phyloP scores from a whole-genome alignment of 2,329 filamentous ascomycete species.

The Pseudocercospora vitis region DNA sequence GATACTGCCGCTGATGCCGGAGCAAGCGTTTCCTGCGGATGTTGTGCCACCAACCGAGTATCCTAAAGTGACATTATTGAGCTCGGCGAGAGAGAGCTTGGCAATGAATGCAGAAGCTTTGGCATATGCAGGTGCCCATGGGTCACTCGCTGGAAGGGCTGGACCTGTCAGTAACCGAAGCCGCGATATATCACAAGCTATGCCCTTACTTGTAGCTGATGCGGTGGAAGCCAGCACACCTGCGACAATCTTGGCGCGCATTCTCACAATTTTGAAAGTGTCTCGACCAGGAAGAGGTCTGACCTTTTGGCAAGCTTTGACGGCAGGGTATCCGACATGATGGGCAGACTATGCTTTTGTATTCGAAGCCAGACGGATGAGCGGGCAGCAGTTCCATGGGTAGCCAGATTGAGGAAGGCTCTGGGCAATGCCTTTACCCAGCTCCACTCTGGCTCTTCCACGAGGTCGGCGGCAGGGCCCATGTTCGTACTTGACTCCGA shows the following conservation, averaged over 20 bases:
- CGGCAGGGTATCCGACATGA: too few relatives aligned
- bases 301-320: too few relatives aligned
- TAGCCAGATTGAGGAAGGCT: neutral
- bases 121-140: conserved; percentile 8
- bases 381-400: neutral
- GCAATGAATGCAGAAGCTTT: conserved; percentile 5
- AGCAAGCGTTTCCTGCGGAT: conserved; percentile 26
- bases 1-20: conserved; percentile 42
- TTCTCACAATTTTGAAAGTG: neutral
- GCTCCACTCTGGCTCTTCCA: neutral
- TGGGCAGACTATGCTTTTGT: neutral
- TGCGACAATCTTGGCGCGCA: neutral
- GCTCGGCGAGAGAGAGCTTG: conserved; percentile 2
- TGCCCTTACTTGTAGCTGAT: neutral
- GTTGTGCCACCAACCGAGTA: conserved; percentile 6
- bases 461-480: neutral
- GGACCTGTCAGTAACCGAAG: neutral
- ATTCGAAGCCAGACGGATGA: neutral
- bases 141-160: neutral
- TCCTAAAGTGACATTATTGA: conserved; percentile 3
- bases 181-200: neutral
- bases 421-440: neutral
- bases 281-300: too few relatives aligned
- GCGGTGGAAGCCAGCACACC: neutral
- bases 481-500: neutral